These are phyloP conservation scores for Cymodocea nodosa DNA, from an alignment of 116 monocot species.

Conservation along the genomic window DNA sequence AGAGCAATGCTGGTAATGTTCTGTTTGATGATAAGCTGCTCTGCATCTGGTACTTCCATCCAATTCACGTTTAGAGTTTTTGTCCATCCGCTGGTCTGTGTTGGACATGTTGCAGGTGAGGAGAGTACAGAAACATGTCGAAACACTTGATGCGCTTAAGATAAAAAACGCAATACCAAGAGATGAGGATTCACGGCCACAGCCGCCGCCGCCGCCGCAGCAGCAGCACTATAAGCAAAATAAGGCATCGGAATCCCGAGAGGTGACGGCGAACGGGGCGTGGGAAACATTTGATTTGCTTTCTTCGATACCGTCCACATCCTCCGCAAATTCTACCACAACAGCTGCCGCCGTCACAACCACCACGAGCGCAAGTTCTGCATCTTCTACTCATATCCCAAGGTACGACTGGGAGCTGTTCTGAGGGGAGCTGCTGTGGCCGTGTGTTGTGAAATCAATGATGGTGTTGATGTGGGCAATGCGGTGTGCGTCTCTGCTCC, in stretches of 20 bases:
- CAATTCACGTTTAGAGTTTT: not conserved
- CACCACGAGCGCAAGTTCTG: not conserved
- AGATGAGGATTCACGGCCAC: not conserved
- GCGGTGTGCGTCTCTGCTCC: conserved; percentile 3
- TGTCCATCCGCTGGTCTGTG: not conserved
- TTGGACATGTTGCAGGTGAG: conserved; percentile 35
- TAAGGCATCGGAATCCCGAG: conserved; percentile 9
- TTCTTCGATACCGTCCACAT: conserved; percentile 18
- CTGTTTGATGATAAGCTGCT: not conserved
- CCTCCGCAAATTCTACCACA: conserved; percentile 27
- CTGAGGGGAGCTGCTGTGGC: not conserved
- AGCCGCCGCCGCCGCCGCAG: conserved; percentile 8
- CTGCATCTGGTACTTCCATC: not conserved
- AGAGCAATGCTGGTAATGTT: conserved; percentile 55
- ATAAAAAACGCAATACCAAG: conserved; percentile 46
- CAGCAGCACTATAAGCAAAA: conserved; percentile 11
- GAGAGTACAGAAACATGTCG: conserved; percentile 87
- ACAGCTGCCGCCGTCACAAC: conserved; percentile 11
- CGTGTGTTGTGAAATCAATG: not conserved
- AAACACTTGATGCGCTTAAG: conserved; percentile 69
- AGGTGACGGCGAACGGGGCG: conserved; percentile 20
- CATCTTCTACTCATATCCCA: conserved; percentile 18
- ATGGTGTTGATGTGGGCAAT: not conserved
- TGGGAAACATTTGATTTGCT: conserved; percentile 83
- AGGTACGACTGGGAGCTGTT: conserved; percentile 11